Base-by-base conservation (phyloP, 495 filamentous ascomycete species). In the Apiosordaria backusii region DNA sequence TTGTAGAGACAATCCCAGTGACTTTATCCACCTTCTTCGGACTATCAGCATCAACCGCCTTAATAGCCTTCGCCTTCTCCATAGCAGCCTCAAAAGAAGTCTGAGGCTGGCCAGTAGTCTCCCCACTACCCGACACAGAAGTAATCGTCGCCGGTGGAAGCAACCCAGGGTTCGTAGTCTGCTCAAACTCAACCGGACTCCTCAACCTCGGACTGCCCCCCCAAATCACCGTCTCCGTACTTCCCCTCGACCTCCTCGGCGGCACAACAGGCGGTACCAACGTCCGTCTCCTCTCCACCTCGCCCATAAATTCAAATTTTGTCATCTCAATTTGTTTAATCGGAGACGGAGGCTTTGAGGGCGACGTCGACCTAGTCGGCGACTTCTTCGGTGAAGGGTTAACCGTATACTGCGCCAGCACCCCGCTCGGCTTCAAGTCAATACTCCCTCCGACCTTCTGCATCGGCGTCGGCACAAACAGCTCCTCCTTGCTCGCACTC, bases 341-440 rank as follows among this genome's bases (percentile, higher is more conserved):
- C 35, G 13, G 35, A 45, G 6, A 45, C 10, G 35, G 35, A 2
- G 35, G 35, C 35, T 45, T 45, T 15, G 16, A 45, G 9, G 35
- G 35, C 35, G 35, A 45, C 35, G 16, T 19, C 19, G 52, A 55
- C 22, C 35, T 65, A 13, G 25, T 16, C 0, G 65, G 54, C 10
- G 65, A 63, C 22, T 59, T 71, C 54, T 19, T 57, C 6, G 67
- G 62, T 10, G 70, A 69, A 18, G 68, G 64, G 50, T 76, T 74
- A 26, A 71, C 61, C 1, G 67, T 73, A 27, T 78, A 75, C n/a
- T 66, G 71, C 22, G 75, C 75, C 0, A 74, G 21, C 52, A 78
- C 35, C 7, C 61, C 69, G 22, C 64, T 72, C 5, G 70, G 60
- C 27, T 69, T 71, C 18, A 29, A 50, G 25, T 70, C 63, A 26